phyloP scores from a whole-genome alignment of 164 flowering plant genomes.

The Annona squamosa region DNA sequence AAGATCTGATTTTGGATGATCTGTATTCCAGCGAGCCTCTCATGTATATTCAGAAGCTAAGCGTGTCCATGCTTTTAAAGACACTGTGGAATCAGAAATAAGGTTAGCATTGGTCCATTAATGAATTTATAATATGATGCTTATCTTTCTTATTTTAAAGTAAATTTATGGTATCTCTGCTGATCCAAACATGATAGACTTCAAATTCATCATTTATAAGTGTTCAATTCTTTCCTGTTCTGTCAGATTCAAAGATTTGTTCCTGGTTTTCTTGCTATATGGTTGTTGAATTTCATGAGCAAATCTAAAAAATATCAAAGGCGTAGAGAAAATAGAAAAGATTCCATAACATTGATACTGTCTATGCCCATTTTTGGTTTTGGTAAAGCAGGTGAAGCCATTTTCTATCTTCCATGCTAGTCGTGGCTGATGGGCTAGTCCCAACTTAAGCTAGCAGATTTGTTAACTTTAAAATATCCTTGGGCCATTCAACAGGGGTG shows the following conservation, averaged over 20 bases:
- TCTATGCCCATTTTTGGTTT: background rate
- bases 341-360: no score
- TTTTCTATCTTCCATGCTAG: no score
- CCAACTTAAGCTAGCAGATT: background rate
- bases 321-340: no score
- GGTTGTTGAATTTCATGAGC: no score
- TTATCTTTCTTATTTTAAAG: no score
- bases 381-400: background rate
- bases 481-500: background rate
- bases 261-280: no score
- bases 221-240: no score
- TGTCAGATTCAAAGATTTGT: no score
- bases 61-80: conserved; percentile 86
- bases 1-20: conserved; percentile 2
- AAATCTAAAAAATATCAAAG: no score
- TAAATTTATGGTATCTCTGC: no score
- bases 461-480: background rate
- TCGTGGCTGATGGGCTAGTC: background rate
- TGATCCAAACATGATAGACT: no score
- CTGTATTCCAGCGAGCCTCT: conserved; percentile 65
- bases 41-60: conserved; percentile 96
- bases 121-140: background rate
- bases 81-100: conserved; percentile 60
- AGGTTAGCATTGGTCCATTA: conserved; percentile 33
- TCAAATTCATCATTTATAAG: no score